Base-by-base conservation (phyloP, 805 yeast species). In the Nakazawaea molendinolei region DNA sequence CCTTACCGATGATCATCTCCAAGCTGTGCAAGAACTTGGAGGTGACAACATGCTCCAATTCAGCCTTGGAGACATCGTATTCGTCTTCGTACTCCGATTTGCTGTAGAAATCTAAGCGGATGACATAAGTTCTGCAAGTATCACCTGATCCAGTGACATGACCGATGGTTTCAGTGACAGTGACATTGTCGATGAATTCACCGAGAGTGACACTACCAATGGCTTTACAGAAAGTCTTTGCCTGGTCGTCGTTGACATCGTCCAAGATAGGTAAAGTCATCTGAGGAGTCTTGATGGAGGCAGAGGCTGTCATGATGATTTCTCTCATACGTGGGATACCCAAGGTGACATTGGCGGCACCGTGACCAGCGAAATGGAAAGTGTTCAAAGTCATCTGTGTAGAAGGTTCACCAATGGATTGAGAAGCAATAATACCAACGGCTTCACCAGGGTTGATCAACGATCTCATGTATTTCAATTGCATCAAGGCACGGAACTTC, bases 291-390 rank as follows among this genome's bases (percentile, higher is more conserved):
- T 86, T 86, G 54, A 92, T 92, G 32, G 83, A 65, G 16, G 95
- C 78, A 41, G 96, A 86, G 15, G 99, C 99, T 9, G 99, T 94
- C 99, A 92, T 92, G 58, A 92, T 87, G 61, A 92, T 92, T 74
- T 92, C 99, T 76, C 99, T 83, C 86, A 92, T 79, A 76, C 99
- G 95, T 28, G 99, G 99, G 56, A 92, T 92, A 83, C 99, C 99
- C 52, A 92, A 72, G 0, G 99, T 92, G 46, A 92, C 99, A 63
- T 92, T 92, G 31, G 98, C 98, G 40, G 98, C 99, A 77, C 99
- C 99, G 67, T 94, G 98, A 60, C 99, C 99, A 51, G 99, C 99
- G 55, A 92, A 92, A 69, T 92, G 98, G 86, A 90, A 90, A 41
- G 94, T 83, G 56, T 83, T 83, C 54, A 83, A 74, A 13, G 99